phyloP scores from a whole-genome alignment of 1,284 basidiomycete species.

The Kwoniella shivajii region DNA sequence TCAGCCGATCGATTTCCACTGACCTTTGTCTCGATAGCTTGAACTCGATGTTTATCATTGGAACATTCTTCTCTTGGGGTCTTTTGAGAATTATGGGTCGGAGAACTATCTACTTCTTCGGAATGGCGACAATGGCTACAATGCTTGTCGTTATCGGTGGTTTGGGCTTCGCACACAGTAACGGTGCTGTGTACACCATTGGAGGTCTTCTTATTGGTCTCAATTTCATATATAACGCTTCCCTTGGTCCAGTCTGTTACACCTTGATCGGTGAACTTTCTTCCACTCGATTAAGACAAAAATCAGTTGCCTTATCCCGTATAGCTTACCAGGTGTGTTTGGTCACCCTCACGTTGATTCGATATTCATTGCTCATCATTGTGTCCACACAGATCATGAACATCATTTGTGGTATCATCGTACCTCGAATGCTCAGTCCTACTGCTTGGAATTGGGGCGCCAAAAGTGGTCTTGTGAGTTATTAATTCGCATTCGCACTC shows the following conservation, averaged over 20 bases:
- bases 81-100: constrained; percentile 51
- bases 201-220: constrained; percentile 31
- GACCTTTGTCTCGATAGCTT: too few relatives aligned
- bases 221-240: constrained; percentile 32
- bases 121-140: constrained; percentile 51
- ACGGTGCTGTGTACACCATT: constrained; percentile 18
- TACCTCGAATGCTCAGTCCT: constrained; percentile 11
- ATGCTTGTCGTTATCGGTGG: constrained; percentile 43
- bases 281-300: constrained; percentile 55
- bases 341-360: constrained; percentile 24
- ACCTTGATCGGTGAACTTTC: constrained; percentile 55
- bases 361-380: too few relatives aligned
- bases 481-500: too few relatives aligned
- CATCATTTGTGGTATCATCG: constrained; percentile 6
- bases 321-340: constrained; percentile 30
- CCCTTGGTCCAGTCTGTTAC: constrained; percentile 49
- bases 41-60: too few relatives aligned
- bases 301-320: constrained; percentile 55
- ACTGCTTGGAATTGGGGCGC: constrained; percentile 34
- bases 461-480: constrained; percentile 48
- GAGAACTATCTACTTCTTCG: constrained; percentile 56
- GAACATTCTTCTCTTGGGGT: constrained; percentile 54
- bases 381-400: constrained; percentile 14
- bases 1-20: too few relatives aligned
- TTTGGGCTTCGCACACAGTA: constrained; percentile 41